phyloP scores from a whole-genome alignment of 2,329 filamentous ascomycete species.

The Fusarium foetens region DNA sequence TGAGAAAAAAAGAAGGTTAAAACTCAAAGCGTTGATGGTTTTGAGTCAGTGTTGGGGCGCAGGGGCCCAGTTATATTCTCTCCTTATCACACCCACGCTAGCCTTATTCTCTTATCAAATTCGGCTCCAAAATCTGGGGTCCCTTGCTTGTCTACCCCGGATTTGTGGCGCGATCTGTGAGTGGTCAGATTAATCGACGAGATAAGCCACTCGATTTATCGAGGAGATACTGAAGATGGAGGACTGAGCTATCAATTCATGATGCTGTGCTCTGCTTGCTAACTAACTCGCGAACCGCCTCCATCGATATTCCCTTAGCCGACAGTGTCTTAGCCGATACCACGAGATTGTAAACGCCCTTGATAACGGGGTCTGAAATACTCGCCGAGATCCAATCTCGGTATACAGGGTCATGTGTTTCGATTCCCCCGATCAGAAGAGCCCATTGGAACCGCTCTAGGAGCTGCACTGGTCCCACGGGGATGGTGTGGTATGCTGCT shows the following conservation, averaged over 20 bases:
- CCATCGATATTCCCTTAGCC: constrained; percentile 6
- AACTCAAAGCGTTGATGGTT: background rate
- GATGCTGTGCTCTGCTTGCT: background rate
- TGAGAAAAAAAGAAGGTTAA: background rate
- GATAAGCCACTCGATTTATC: background rate
- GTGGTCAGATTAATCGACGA: constrained; percentile 13
- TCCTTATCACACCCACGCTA: constrained; percentile 7
- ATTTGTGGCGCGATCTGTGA: rapidly evolving
- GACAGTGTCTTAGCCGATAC: constrained; percentile 18
- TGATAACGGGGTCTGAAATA: constrained; percentile 38
- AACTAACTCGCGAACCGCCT: background rate
- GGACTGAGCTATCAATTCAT: background rate
- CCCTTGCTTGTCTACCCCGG: constrained; percentile 7
- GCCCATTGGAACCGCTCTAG: constrained; percentile 13
- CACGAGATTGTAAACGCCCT: constrained; percentile 6
- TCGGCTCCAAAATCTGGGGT: constrained; percentile 6
- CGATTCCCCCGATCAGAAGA: constrained; percentile 29
- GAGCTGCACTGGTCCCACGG: constrained; percentile 2
- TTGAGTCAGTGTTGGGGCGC: background rate
- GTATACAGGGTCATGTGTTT: constrained; percentile 33
- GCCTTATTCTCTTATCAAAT: background rate
- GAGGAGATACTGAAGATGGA: background rate
- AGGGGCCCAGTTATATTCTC: constrained; percentile 10
- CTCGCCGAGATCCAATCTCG: constrained; percentile 32
- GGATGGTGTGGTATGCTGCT: constrained; percentile 6